Evolutionary conservation across 768 basidiomycete species (phyloP), one percentile per base, ranked within the genome.

Genomic region (Chalciporus pseudorubinellus): DNA sequence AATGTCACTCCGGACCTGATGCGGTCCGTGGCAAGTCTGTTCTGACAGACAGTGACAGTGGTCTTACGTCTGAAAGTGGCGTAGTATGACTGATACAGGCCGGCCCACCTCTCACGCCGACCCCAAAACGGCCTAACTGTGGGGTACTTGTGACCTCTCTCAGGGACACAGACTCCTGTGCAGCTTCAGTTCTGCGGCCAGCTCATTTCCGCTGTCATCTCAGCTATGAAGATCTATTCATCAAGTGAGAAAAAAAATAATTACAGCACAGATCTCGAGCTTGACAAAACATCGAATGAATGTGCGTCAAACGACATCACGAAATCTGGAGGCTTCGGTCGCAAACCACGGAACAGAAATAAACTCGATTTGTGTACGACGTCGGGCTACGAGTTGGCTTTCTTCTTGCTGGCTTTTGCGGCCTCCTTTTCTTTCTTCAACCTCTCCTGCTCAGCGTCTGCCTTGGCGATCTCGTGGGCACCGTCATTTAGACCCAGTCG

Each of bases 401-500:
- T 70, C 65, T 76, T 74, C 59, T 69, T 74, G 38, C 57, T 46
- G 16, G 44, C 56, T 57, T 71, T 78, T 41, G 65, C 76, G 60
- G 83, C 81, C 70, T 80, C 79, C 38, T 76, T 76, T 55, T 79
- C 79, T 56, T 83, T 82, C 73, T 85, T 83, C 34, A 67, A 74
- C n/a, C 76, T 67, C 48, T 76, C 76, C 62, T 74, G 74, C 54
- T 70, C 73, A 16, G 70, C 82, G 50, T 91, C 87, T 44, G 69
- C 79, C 64, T 89, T 87, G 18, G 91, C 93, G 39, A 85, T 64
- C 65, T 92, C 82, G 71, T 95, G 91, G 3, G 89, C 86, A 45
- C 72, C 73, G 67, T 95, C 92, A 69, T 99, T 99, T 43, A 98
- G 77, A 2, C 93, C 94, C 1, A 92, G 79, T 50, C 86, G 77